These are phyloP conservation scores for Ziziphus jujuba DNA, from an alignment of 306 rosid genomes.

Conservation along the genomic window DNA sequence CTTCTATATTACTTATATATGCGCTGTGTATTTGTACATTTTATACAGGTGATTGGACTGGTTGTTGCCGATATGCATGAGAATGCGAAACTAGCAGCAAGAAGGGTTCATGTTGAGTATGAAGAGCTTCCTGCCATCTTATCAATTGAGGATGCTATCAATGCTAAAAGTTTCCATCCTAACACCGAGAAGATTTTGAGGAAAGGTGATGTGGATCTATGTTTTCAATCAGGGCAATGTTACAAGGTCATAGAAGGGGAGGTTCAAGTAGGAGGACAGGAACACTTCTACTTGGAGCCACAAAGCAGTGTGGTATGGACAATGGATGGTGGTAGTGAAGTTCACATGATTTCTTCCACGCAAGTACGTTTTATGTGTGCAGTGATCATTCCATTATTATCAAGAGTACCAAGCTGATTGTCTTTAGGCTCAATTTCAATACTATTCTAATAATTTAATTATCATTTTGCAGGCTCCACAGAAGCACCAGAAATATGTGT, in stretches of 20 bases:
- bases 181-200: conserved; percentile 60
- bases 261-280: conserved; percentile 93
- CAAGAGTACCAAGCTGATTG: neutral
- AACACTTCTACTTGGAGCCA: conserved; percentile 96
- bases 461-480: conserved; percentile 75
- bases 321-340: conserved; percentile 84
- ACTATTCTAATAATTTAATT: conserved; percentile 14
- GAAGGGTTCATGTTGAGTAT: conserved; percentile 64
- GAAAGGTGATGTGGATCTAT: conserved; percentile 78
- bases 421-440: neutral
- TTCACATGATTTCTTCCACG: conserved; percentile 96
- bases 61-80: conserved; percentile 96
- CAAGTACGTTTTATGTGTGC: conserved; percentile 55
- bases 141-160: conserved; percentile 79
- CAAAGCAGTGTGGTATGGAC: conserved; percentile 83
- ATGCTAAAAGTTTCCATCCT: conserved; percentile 78
- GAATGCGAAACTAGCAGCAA: conserved; percentile 81
- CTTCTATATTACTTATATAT: neutral
- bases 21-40: conserved; percentile 18
- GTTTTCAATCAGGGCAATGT: conserved; percentile 77
- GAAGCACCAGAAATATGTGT: conserved; percentile 88
- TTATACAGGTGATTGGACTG: conserved; percentile 74
- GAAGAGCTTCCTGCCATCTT: conserved; percentile 85
- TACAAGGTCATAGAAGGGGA: conserved; percentile 80
- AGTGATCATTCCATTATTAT: neutral